A percentile compares a stretch with the other conserved stretches of the same genome.
Evolutionary conservation across 805 yeast genomes (phyloP).

Genomic region (Yarrowia sp.): DNA sequence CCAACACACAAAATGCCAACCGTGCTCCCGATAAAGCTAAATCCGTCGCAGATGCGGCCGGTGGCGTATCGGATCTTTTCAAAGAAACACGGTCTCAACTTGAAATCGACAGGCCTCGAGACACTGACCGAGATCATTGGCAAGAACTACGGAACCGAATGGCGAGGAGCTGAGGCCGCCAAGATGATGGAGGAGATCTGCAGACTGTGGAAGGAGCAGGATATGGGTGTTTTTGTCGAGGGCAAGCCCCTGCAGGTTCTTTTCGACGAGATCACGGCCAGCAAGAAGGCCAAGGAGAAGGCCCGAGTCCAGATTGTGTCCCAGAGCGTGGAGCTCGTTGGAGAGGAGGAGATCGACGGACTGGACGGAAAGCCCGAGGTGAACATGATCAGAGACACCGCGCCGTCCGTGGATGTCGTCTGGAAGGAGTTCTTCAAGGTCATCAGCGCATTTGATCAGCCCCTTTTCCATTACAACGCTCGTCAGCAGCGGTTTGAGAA

Average conservation of each 20-base stretch:
- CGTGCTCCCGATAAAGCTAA: conserved; percentile 70
- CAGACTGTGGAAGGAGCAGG: conserved; percentile 81
- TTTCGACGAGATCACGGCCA: conserved; percentile 53
- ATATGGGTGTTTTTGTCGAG: conserved; percentile 80
- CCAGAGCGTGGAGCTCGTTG: background rate
- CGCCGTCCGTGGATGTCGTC: conserved; percentile 40
- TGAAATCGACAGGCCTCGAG: conserved; percentile 79
- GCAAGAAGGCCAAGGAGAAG: background rate
- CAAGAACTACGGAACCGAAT: conserved; percentile 72
- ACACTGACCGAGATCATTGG: conserved; percentile 76
- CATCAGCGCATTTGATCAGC: conserved; percentile 63
- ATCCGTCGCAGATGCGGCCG: conserved; percentile 83
- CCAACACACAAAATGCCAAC: conserved; percentile 34
- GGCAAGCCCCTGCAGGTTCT: conserved; percentile 66
- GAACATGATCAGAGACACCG: background rate
- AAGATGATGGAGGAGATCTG: conserved; percentile 74
- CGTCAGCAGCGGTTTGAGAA: conserved; percentile 58
- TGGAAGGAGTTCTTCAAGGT: conserved; percentile 75
- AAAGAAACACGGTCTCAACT: conserved; percentile 86
- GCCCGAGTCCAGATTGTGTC: background rate
- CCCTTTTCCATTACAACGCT: conserved; percentile 60
- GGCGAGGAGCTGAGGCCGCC: conserved; percentile 71
- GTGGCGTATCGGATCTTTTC: conserved; percentile 86
- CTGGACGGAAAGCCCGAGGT: background rate
- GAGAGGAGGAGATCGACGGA: background rate